A percentile compares a stretch with the other conserved stretches of the same genome.
Conservation (phyloP, 495 filamentous ascomycete species). For the Mycothermus thermophilus region DNA sequence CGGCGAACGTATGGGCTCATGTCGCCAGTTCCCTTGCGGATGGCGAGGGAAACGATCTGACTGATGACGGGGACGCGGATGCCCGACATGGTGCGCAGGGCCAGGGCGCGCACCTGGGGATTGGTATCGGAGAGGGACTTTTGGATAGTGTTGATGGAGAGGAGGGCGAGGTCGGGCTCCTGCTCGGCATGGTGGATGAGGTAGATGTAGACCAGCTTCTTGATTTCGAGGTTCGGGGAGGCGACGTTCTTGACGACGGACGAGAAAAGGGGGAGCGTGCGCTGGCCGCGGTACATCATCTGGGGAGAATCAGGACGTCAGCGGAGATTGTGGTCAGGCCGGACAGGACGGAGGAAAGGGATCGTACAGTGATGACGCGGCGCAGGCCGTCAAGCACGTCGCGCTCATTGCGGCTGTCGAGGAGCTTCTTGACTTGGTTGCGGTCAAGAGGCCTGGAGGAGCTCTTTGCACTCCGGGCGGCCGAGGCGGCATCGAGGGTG, state of each 20-base stretch:
- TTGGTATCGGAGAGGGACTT: constrained; percentile 88
- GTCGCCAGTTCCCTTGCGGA: constrained; percentile 80
- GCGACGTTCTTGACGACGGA: constrained; percentile 94
- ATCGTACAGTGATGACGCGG: constrained; percentile 69
- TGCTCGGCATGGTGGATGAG: constrained; percentile 89
- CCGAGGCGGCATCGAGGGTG: constrained; percentile 88
- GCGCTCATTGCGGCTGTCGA: constrained; percentile 86
- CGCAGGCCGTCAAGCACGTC: constrained; percentile 87
- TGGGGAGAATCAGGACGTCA: constrained; percentile 24
- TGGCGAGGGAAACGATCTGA: constrained; percentile 91
- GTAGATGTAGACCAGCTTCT: constrained; percentile 97
- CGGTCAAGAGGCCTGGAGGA: constrained; percentile 38
- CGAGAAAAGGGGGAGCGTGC: constrained; percentile 78
- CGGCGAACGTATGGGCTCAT: constrained; percentile 92
- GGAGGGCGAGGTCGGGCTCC: constrained; percentile 83
- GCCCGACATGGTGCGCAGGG: constrained; percentile 85
- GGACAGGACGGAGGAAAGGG: constrained; percentile 1
- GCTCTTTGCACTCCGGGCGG: constrained; percentile 44
- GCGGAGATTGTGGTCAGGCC: constrained; percentile 1
- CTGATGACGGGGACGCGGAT: constrained; percentile 96
- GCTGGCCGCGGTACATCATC: constrained; percentile 86
- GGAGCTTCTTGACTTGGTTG: constrained; percentile 74
- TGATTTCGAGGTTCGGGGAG: constrained; percentile 78
- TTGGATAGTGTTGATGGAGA: constrained; percentile 97
- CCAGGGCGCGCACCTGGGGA: constrained; percentile 79